Percentiles rank a stretch among this genome's conserved stretches.
phyloP scores from a whole-genome alignment of 768 basidiomycete species.

The Harrya chromipes region DNA sequence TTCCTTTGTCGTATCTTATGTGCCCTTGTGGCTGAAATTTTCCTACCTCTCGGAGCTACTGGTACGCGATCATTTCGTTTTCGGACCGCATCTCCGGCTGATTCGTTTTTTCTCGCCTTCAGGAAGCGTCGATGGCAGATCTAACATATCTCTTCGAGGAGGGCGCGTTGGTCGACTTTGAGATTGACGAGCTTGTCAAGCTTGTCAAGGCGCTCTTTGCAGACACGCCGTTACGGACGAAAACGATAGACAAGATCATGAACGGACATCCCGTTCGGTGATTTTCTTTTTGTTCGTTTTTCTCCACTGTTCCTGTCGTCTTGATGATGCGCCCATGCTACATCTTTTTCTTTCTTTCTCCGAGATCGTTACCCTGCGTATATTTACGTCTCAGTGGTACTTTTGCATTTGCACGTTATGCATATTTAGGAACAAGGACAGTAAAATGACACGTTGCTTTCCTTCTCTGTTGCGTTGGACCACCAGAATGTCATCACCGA shows the following conservation, averaged over 20 bases:
- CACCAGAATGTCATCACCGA: too few species aligned
- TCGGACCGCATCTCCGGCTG: not conserved
- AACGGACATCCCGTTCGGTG: constrained; percentile 50
- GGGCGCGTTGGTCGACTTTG: constrained; percentile 88
- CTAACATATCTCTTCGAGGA: constrained; percentile 90
- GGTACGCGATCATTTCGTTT: constrained; percentile 44
- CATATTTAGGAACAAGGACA: constrained; percentile 9
- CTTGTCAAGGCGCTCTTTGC: constrained; percentile 88
- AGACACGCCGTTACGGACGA: constrained; percentile 77
- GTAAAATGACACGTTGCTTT: not conserved
- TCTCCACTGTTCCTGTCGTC: too few species aligned
- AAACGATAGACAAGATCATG: constrained; percentile 73
- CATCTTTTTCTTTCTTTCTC: not conserved
- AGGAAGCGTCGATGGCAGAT: constrained; percentile 93
- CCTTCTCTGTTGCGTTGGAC: too few species aligned
- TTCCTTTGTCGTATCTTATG: constrained; percentile 77
- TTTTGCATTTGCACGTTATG: constrained; percentile 6
- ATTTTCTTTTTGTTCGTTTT: not conserved
- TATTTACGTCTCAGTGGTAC: not conserved
- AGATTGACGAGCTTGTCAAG: constrained; percentile 73
- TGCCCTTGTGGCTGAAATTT: constrained; percentile 94
- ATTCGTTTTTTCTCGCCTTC: constrained; percentile 9
- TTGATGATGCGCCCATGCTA: constrained; percentile 1
- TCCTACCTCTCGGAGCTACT: constrained; percentile 90
- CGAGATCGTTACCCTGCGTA: constrained; percentile 1